Evolutionary conservation across 1,284 basidiomycete species (phyloP), one percentile per base, ranked within the genome.

Genomic region (Moesziomyces aphidis): DNA sequence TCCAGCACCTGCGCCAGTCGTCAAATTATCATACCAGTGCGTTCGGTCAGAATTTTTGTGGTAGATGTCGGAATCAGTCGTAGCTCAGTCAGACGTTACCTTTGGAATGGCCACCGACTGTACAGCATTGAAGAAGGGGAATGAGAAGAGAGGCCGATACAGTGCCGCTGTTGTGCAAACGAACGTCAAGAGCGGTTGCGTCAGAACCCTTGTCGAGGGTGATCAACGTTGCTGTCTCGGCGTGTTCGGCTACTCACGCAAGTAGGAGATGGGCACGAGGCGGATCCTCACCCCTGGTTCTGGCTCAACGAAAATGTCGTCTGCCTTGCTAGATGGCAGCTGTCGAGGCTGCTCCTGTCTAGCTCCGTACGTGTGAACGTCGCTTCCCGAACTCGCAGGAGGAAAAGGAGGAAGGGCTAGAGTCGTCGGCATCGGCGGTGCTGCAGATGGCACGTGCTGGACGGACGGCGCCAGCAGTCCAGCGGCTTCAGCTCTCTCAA

Each of bases 121-220:
- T 17, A 97, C 90, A 1, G 91, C 90, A 82, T 97, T 97, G 87
- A 97, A 96, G 1, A 91, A 89, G 0, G 90, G 90, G 73, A 96
- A 96, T 77, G 91, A 91, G 88, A 95, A 97, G 1, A 94, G 86
- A 0, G 88, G 86, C 9, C 92, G 89, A 84, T 92, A 95, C 22
- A 90, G 87, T 75, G 95, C 92, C 53, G 93, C 94, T 95, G 43
- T 39, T 8, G 21, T 23, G 8, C 6, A 13, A 34, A 11, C 31
- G 31, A 13, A 34, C 3, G 31, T 31, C 8, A 31, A 5, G 28
- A 31, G 31, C 10, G 31, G 4, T 13, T 34, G 13, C 10, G 10
- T 34, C 4, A 34, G 31, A 13, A 13, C 2, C 2, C 11, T 34
- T 11, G 3, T 34, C 31, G 31, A 34, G 31, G 31, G 9, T 13